Evolutionary conservation across 441 rosid species (phyloP).

Genomic region (Populus hybrid): DNA sequence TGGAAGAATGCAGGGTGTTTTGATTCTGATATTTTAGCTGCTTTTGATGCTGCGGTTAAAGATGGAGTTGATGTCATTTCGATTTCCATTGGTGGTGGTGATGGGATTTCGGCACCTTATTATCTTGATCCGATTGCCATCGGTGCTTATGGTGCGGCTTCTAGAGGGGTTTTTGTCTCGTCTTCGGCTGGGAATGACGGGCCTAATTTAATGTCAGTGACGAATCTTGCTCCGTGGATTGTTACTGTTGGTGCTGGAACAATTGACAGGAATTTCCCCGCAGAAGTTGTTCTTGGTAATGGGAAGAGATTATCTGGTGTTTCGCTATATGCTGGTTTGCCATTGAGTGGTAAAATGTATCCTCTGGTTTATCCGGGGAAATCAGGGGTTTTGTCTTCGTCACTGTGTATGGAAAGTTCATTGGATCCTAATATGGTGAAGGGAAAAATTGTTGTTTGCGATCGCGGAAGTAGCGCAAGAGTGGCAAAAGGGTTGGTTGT

Average conservation of each 20-base stretch:
- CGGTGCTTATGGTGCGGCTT: constrained; percentile 56
- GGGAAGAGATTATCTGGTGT: constrained; percentile 56
- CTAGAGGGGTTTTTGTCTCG: constrained; percentile 55
- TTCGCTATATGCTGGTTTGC: constrained; percentile 57
- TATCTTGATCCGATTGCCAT: constrained; percentile 77
- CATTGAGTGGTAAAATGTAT: constrained; percentile 53
- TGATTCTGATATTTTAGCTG: constrained; percentile 75
- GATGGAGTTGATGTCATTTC: constrained; percentile 74
- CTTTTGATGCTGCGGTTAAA: constrained; percentile 59
- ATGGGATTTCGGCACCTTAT: constrained; percentile 60
- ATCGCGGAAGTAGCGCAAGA: constrained; percentile 66
- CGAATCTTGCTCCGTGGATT: constrained; percentile 72
- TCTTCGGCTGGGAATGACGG: constrained; percentile 71
- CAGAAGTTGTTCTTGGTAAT: constrained; percentile 53
- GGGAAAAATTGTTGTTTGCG: constrained; percentile 72
- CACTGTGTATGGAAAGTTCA: constrained; percentile 72
- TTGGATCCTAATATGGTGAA: constrained; percentile 51
- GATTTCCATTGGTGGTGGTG: constrained; percentile 70
- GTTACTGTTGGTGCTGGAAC: constrained; percentile 19
- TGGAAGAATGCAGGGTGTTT: constrained; percentile 77
- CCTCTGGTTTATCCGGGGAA: constrained; percentile 72
- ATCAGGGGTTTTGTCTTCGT: constrained; percentile 49
- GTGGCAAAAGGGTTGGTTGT: constrained; percentile 77
- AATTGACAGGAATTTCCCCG: constrained; percentile 60
- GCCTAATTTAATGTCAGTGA: constrained; percentile 63